Percentiles rank a stretch among this genome's conserved stretches.
These are phyloP conservation scores for Chrysanthemum makinoi DNA, from an alignment of 129 eudicot species.

Conservation along the genomic window DNA sequence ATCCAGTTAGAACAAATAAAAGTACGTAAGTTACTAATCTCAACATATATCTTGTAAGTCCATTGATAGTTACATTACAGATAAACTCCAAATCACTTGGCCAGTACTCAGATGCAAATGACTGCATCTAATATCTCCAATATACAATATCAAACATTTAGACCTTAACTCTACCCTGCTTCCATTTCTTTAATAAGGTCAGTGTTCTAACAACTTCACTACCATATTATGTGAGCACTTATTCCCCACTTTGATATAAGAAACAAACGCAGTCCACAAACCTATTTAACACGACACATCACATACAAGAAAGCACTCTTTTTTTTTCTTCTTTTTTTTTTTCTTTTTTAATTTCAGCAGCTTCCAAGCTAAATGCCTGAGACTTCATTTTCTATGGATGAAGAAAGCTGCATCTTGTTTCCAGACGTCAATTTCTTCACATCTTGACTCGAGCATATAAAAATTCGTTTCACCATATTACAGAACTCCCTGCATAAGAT, in stretches of 20 bases:
- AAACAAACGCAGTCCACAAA: slow-evolving; percentile 19
- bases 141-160: slow-evolving; percentile 19
- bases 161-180: slow-evolving; percentile 12
- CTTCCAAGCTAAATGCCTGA: slow-evolving; percentile 49
- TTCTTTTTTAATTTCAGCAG: slow-evolving; percentile 25
- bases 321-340: neutral
- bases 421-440: slow-evolving; percentile 72
- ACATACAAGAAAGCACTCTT: neutral
- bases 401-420: slow-evolving; percentile 49
- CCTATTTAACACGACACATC: slow-evolving; percentile 16
- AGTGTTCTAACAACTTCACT: neutral
- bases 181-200: too few species aligned
- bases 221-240: slow-evolving; percentile 21
- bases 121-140: slow-evolving; percentile 11
- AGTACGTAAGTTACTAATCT: too few species aligned
- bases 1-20: too few species aligned
- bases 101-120: neutral
- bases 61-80: neutral
- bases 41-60: neutral
- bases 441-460: slow-evolving; percentile 74
- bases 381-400: slow-evolving; percentile 40
- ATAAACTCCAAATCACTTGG: neutral
- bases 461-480: slow-evolving; percentile 62
- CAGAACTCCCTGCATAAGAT: slow-evolving; percentile 58
- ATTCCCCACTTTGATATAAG: slow-evolving; percentile 22